These are phyloP conservation scores for Sugiyamaella novakii DNA, from an alignment of 1,139 yeast species.

Conservation along the genomic window DNA sequence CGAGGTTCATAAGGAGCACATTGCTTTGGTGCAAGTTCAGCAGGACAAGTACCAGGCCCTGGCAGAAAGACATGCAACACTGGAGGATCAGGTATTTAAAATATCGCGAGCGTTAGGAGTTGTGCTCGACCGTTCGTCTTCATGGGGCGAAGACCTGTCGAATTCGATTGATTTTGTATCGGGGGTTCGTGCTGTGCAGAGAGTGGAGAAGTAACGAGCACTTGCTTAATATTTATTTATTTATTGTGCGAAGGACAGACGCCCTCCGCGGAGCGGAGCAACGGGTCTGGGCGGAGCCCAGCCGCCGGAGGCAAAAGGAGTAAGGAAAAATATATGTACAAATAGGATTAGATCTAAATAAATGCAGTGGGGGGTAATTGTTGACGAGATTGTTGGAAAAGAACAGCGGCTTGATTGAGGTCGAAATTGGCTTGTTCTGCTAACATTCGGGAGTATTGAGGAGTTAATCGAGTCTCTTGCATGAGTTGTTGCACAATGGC, in stretches of 20 bases:
- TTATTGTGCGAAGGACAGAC: background rate
- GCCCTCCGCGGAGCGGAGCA: background rate
- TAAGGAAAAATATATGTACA: background rate
- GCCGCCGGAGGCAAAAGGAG: slow-evolving; percentile 5
- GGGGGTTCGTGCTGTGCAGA: slow-evolving; percentile 1
- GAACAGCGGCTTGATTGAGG: slow-evolving; percentile 64
- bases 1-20: slow-evolving; percentile 32
- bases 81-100: slow-evolving; percentile 31
- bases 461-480: slow-evolving; percentile 71
- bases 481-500: slow-evolving; percentile 66
- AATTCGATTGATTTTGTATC: slow-evolving; percentile 21
- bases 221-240: background rate
- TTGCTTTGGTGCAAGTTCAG: slow-evolving; percentile 32
- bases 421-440: slow-evolving; percentile 91
- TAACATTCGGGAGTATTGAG: slow-evolving; percentile 79
- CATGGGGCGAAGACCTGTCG: slow-evolving; percentile 16
- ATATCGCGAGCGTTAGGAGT: slow-evolving; percentile 31
- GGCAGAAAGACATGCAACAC: slow-evolving; percentile 31
- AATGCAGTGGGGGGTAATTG: slow-evolving; percentile 65
- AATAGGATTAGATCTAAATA: slow-evolving; percentile 11
- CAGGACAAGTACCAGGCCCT: slow-evolving; percentile 30
- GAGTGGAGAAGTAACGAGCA: too few species aligned
- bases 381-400: slow-evolving; percentile 65
- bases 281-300: slow-evolving; percentile 10
- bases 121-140: slow-evolving; percentile 23